A percentile compares a stretch with the other conserved stretches of the same genome.
phyloP scores from a whole-genome alignment of 768 basidiomycete genomes.

The Mycena galopus region DNA sequence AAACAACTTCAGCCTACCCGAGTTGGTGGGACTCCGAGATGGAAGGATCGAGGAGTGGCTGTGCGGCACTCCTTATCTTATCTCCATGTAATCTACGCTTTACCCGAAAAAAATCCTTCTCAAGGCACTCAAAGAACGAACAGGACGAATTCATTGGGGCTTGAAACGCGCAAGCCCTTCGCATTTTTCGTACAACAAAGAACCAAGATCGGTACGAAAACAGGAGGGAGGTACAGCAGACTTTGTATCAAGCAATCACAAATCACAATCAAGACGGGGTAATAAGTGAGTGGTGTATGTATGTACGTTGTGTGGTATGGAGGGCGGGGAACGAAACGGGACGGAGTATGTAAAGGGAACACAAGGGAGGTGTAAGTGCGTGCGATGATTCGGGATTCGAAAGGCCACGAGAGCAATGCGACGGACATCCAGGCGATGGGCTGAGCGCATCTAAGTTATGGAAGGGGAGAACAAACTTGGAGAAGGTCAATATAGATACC shows the following conservation, averaged over 20 bases:
- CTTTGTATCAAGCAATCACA: background rate
- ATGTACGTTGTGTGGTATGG: background rate
- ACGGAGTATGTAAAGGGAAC: too few relatives aligned
- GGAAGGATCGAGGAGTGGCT: too few relatives aligned
- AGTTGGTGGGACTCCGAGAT: too few relatives aligned
- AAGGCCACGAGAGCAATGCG: constrained; percentile 4
- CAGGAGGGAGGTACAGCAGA: background rate
- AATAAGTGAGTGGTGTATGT: constrained; percentile 6
- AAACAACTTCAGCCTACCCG: too few relatives aligned
- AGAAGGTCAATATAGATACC: constrained; percentile 11
- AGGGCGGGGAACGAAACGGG: too few relatives aligned
- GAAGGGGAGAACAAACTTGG: background rate
- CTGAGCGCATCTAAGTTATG: constrained; percentile 35
- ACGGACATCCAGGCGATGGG: constrained; percentile 28
- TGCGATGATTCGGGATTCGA: background rate
- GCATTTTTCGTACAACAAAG: constrained; percentile 32
- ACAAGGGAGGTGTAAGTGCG: constrained; percentile 10
- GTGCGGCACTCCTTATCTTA: too few relatives aligned
- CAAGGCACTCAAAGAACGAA: too few relatives aligned
- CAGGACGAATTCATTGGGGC: constrained; percentile 29
- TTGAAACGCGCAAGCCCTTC: constrained; percentile 40
- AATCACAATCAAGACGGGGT: background rate
- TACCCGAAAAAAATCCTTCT: too few relatives aligned
- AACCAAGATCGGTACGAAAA: constrained; percentile 22
- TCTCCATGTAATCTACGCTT: too few relatives aligned